Evolutionary conservation across 306 rosid genomes (phyloP).

Genomic region (Fragaria vesca): DNA sequence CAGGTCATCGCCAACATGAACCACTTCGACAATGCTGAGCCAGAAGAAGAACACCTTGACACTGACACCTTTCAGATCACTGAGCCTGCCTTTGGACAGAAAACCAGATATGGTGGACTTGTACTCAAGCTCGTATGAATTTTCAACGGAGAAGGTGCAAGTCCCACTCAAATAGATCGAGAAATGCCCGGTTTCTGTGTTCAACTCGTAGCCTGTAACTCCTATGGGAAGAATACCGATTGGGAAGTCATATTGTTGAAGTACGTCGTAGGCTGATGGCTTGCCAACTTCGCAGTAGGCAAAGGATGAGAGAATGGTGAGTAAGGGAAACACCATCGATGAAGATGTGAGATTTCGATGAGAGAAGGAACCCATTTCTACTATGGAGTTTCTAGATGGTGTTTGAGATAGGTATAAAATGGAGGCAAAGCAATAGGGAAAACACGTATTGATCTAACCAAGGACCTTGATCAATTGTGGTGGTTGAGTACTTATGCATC

Average conservation of each 20-base stretch:
- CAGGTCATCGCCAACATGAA: conserved; percentile 28
- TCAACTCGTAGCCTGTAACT: conserved; percentile 41
- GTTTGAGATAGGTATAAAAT: neutral
- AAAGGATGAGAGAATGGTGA: conserved; percentile 10
- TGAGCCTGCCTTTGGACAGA: conserved; percentile 39
- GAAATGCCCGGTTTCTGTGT: conserved; percentile 46
- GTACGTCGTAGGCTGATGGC: conserved; percentile 51
- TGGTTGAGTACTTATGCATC: neutral
- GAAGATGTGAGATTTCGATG: neutral
- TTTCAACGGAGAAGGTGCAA: conserved; percentile 39
- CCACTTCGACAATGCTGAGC: conserved; percentile 55
- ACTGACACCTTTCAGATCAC: conserved; percentile 43
- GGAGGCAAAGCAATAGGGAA: neutral
- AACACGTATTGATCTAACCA: too few relatives aligned
- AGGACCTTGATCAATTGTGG: neutral
- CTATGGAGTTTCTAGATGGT: neutral
- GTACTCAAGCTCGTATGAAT: conserved; percentile 39
- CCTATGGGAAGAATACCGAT: conserved; percentile 65
- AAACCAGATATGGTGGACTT: conserved; percentile 44
- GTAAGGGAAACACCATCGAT: neutral
- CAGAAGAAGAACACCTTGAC: conserved; percentile 58
- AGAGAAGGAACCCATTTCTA: neutral
- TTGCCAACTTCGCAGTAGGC: conserved; percentile 5
- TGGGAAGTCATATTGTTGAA: conserved; percentile 52
- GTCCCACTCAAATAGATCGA: conserved; percentile 27